Percentiles rank a stretch among this genome's conserved stretches.
These are phyloP conservation scores for Zygosaccharomyces kombuchaensis DNA, from an alignment of 805 yeast species.

Conservation along the genomic window DNA sequence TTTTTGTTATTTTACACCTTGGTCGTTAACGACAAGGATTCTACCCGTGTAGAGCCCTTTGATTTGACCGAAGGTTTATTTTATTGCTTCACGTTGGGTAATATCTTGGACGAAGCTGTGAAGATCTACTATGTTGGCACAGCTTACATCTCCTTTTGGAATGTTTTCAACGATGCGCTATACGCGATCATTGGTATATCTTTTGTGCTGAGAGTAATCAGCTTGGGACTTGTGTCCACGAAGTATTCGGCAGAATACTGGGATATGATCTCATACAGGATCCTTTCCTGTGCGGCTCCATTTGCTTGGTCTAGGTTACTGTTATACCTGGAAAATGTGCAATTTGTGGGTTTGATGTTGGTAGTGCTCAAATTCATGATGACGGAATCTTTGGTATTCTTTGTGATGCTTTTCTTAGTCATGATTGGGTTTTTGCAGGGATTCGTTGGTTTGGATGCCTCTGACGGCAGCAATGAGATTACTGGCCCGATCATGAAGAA, in stretches of 20 bases:
- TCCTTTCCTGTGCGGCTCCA: slow-evolving; percentile 78
- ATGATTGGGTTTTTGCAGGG: slow-evolving; percentile 83
- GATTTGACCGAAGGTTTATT: slow-evolving; percentile 51
- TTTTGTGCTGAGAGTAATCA: slow-evolving; percentile 47
- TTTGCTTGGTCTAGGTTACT: slow-evolving; percentile 79
- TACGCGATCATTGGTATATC: slow-evolving; percentile 53
- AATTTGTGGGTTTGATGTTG: slow-evolving; percentile 84
- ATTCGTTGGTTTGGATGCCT: slow-evolving; percentile 78
- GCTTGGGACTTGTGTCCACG: slow-evolving; percentile 29
- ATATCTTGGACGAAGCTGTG: slow-evolving; percentile 59
- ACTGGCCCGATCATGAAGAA: slow-evolving; percentile 60
- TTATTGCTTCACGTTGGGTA: slow-evolving; percentile 63
- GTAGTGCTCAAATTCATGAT: slow-evolving; percentile 81
- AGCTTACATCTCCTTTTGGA: slow-evolving; percentile 72
- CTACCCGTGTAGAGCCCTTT: slow-evolving; percentile 33
- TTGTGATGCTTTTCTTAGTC: slow-evolving; percentile 64
- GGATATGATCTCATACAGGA: slow-evolving; percentile 60
- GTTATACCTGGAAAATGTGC: slow-evolving; percentile 70
- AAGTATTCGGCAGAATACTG: slow-evolving; percentile 31
- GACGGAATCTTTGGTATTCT: slow-evolving; percentile 81
- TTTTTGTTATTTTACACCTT: slow-evolving; percentile 62
- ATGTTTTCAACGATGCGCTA: slow-evolving; percentile 68
- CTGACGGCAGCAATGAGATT: slow-evolving; percentile 79
- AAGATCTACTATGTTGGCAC: slow-evolving; percentile 76
- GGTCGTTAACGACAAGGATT: slow-evolving; percentile 52